These are phyloP conservation scores for Salix arbutifolia DNA, from an alignment of 345 rosid genomes.

Conservation along the genomic window DNA sequence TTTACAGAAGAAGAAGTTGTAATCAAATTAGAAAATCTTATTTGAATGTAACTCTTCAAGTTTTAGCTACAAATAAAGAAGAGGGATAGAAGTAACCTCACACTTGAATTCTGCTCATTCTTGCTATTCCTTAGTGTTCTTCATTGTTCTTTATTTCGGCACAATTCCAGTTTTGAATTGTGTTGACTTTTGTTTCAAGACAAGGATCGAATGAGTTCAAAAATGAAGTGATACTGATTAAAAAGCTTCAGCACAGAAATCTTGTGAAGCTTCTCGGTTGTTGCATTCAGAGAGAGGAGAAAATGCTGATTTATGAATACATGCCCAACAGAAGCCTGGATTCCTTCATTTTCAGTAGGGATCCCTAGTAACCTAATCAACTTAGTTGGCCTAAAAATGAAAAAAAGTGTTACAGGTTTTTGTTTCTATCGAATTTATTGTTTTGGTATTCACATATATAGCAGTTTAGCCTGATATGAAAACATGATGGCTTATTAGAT, in stretches of 20 bases:
- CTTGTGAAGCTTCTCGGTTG: slow-evolving; percentile 24
- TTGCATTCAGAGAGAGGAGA: slow-evolving; percentile 30
- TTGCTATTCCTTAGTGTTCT: no score
- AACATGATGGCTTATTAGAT: not conserved
- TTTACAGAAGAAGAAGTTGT: no score
- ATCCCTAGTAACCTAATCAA: not conserved
- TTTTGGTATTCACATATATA: not conserved
- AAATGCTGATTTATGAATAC: slow-evolving; percentile 32
- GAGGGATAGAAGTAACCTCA: no score
- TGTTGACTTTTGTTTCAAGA: not conserved
- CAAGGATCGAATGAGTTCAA: slow-evolving; percentile 10
- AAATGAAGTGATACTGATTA: not conserved
- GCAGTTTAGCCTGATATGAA: not conserved
- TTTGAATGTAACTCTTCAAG: no score
- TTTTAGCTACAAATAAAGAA: no score
- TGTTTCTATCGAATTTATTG: not conserved
- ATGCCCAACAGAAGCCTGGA: slow-evolving; percentile 33
- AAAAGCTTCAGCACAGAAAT: slow-evolving; percentile 8
- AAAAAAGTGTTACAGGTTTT: not conserved
- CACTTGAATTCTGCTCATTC: no score
- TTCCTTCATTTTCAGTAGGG: slow-evolving; percentile 22
- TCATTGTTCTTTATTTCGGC: no score
- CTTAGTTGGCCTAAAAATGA: not conserved
- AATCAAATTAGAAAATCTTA: no score
- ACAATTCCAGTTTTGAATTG: no score